phyloP scores from a whole-genome alignment of 345 rosid genomes.

The Heritiera fomes region DNA sequence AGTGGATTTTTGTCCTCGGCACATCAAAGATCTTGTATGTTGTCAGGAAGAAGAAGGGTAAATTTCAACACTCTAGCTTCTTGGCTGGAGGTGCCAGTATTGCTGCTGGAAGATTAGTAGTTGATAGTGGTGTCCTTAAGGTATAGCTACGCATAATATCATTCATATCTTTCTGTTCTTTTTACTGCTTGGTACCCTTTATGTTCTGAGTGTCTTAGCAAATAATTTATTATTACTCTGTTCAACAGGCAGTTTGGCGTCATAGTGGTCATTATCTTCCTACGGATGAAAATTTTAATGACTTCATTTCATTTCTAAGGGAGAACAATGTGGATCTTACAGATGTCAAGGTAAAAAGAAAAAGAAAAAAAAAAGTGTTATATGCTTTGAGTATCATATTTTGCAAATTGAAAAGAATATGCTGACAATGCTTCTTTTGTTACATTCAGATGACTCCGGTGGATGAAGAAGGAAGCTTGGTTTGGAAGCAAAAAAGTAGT shows the following conservation, averaged over 20 bases:
- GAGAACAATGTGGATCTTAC: slow-evolving; percentile 79
- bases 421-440: slow-evolving; percentile 19
- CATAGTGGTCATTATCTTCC: slow-evolving; percentile 99
- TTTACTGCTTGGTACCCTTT: neutral
- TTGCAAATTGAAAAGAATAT: neutral
- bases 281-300: slow-evolving; percentile 75
- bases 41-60: too few species aligned
- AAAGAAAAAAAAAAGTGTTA: too few species aligned
- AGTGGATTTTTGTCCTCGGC: too few species aligned
- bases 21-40: too few species aligned
- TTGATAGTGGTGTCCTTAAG: slow-evolving; percentile 54
- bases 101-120: slow-evolving; percentile 64
- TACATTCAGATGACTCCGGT: slow-evolving; percentile 62
- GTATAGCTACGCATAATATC: slow-evolving; percentile 22
- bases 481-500: slow-evolving; percentile 44
- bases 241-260: slow-evolving; percentile 86
- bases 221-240: slow-evolving; percentile 5
- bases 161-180: neutral
- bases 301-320: slow-evolving; percentile 63
- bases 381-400: neutral
- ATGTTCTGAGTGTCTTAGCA: slow-evolving; percentile 12
- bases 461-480: slow-evolving; percentile 53
- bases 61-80: too few species aligned
- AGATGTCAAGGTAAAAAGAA: slow-evolving; percentile 71
- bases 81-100: slow-evolving; percentile 71